Base-by-base conservation (phyloP, 208 protist species). In the Kentomonas sorsogonicus region DNA sequence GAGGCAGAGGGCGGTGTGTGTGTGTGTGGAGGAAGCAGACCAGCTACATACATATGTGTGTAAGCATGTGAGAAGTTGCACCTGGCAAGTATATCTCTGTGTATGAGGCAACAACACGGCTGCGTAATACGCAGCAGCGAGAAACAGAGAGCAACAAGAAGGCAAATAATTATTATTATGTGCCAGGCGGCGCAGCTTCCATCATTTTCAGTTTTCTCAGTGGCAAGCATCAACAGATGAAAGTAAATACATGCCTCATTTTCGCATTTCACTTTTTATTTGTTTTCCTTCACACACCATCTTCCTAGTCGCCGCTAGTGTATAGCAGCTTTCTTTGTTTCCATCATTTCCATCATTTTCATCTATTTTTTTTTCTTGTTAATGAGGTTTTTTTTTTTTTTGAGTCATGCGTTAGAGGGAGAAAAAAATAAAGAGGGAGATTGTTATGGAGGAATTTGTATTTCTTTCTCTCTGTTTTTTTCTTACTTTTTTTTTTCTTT, bases 291-390 rank as follows among this genome's bases (percentile, higher is more conserved):
- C 18, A 46, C 18, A 31, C 27, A 47, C 23, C 3, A 56, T 20
- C 63, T 51, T 64, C 91, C 96, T 61, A 94, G 92, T n/a, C 82
- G 66, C 59, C 91, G 72, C 55, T 88, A 94, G 39, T 87, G 29
- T 31, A 22, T 30, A 20, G 41, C 30, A 59, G 0, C 16, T 0
- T 48, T n/a, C 15, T 89, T 43, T 59, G 46, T 57, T 38, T 31
- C 15, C 38, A 48, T 22, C 36, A 43, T 20, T 16, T 25, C n/a
- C 58, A 27, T 38, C 27, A 45, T 52, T 26, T 61, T 34, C 46
- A 44, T 15, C 27, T 34, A 31, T 18, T 18, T 27, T 51, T 60
- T 47, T 66, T 61, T 62, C 25, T n/a, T 36, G 15, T 41, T 30
- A 41, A 30, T 54, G 44, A 58, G 6, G 15, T 57, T 52, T 36